These are phyloP conservation scores for Closterium sp. DNA, from an alignment of 139 green algal genomes.

Conservation along the genomic window DNA sequence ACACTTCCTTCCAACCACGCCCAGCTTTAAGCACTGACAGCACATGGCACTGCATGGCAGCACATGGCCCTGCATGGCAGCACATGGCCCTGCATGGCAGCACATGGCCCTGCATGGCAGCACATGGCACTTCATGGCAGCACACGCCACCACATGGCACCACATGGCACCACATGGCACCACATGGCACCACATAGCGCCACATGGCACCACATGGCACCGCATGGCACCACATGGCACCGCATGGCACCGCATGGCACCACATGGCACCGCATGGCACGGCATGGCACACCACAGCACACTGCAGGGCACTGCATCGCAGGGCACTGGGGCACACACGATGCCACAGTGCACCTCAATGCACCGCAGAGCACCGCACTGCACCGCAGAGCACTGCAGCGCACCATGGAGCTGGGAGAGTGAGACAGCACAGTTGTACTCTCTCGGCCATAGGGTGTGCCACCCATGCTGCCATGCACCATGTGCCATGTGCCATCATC, in stretches of 20 bases:
- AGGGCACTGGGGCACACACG: neutral
- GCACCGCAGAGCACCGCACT: neutral
- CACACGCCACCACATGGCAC: conserved; percentile 13
- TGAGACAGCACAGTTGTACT: too few relatives aligned
- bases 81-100: neutral
- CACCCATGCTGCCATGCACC: neutral
- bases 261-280: conserved; percentile 3
- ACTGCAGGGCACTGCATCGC: neutral
- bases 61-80: neutral
- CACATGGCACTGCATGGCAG: neutral
- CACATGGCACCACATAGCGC: conserved; percentile 3
- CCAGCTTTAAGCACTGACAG: neutral
- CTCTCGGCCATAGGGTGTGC: too few relatives aligned
- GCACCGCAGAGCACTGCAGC: neutral
- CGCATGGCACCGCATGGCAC: conserved; percentile 4
- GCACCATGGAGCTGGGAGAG: too few relatives aligned
- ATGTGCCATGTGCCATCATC: neutral
- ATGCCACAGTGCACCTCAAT: neutral
- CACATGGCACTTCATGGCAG: neutral
- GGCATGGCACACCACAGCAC: neutral
- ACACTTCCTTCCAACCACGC: neutral
- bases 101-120: neutral
- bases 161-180: conserved; percentile 2
- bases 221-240: conserved; percentile 7
- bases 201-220: conserved; percentile 7